Percentiles rank a stretch among this genome's conserved stretches.
These are phyloP conservation scores for Neonectria magnoliae DNA, from an alignment of 2,329 filamentous ascomycete species.

Conservation along the genomic window DNA sequence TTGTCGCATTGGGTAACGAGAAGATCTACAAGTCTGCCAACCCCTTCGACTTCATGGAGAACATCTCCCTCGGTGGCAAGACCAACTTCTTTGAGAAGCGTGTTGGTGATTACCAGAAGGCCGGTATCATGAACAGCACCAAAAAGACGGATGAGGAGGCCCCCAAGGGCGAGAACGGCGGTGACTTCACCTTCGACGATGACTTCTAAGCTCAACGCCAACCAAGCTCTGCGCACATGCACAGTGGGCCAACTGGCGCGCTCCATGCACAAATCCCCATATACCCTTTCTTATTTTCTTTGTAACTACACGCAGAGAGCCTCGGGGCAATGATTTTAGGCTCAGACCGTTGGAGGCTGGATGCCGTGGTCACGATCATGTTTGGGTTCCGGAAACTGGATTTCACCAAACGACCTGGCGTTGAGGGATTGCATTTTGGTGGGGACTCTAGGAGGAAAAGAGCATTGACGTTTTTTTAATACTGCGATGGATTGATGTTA, in stretches of 20 bases:
- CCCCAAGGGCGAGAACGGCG: slow-evolving; percentile 67
- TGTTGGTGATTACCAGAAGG: slow-evolving; percentile 99
- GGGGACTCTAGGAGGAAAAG: slow-evolving; percentile 29
- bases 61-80: slow-evolving; percentile 98
- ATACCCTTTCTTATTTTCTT: slow-evolving; percentile 41
- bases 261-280: slow-evolving; percentile 30
- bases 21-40: slow-evolving; percentile 94
- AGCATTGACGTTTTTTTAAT: slow-evolving; percentile 38
- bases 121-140: slow-evolving; percentile 94
- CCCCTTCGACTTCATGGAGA: slow-evolving; percentile 99
- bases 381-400: slow-evolving; percentile 35
- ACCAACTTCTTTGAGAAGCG: slow-evolving; percentile 99
- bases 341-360: slow-evolving; percentile 18
- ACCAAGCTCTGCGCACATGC: slow-evolving; percentile 16
- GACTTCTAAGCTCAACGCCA: slow-evolving; percentile 78
- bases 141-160: slow-evolving; percentile 71
- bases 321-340: slow-evolving; percentile 35
- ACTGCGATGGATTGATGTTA: slow-evolving; percentile 40
- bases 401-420: slow-evolving; percentile 34
- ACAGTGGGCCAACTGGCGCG: slow-evolving; percentile 5
- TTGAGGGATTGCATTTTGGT: slow-evolving; percentile 32
- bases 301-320: slow-evolving; percentile 38
- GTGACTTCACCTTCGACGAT: slow-evolving; percentile 93
- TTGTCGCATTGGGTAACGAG: slow-evolving; percentile 91
- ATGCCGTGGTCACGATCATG: slow-evolving; percentile 24